Evolutionary conservation across 164 flowering plant species (phyloP), one percentile per base, ranked within the genome.

Genomic region (Umbellularia californica): DNA sequence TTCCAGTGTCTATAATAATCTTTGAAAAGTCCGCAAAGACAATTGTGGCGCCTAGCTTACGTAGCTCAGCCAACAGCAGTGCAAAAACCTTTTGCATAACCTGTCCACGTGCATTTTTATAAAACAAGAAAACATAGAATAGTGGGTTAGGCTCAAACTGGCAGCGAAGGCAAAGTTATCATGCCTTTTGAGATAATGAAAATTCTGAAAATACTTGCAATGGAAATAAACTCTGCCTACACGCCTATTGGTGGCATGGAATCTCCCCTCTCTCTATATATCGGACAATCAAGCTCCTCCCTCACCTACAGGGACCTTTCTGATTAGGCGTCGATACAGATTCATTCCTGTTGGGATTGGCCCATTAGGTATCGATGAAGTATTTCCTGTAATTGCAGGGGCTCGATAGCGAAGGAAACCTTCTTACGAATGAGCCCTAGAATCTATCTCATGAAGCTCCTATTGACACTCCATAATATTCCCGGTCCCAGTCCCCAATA

Each of bases 1-100:
- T 95, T 79, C 99, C 99, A 13, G 99, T 95, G 81, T 95, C 95
- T 74, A 95, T 83, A 24, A 95, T 89, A 75, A 95, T 76, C 83
- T 90, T 95, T 66, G 95, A 89, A 80, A 92, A 95, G 81, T 90
- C 90, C 20, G 99, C 98, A 86, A 86, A 95, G 68, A 95, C 79
- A 51, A 95, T 85, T 50, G 87, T 80, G 19, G 97, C 96, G 73
- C 99, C 99, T 81, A 93, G 78, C 79, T 92, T 95, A 64, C 97
- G 95, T 58, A 93, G 81, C 84, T 95, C 99, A 14, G 95, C 92
- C 83, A 95, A 79, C 82, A 93, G 83, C 64, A 93, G 58, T 52
- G 97, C 97, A 87, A 92, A 92, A 25, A 95, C 97, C 84, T 93
- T 95, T 80, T 88, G 89, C 99, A 95, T 95, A 80, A 95, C 91